A percentile compares a stretch with the other conserved stretches of the same genome.
phyloP scores from a whole-genome alignment of 2,329 filamentous ascomycete genomes.

The Colletotrichum sp. region DNA sequence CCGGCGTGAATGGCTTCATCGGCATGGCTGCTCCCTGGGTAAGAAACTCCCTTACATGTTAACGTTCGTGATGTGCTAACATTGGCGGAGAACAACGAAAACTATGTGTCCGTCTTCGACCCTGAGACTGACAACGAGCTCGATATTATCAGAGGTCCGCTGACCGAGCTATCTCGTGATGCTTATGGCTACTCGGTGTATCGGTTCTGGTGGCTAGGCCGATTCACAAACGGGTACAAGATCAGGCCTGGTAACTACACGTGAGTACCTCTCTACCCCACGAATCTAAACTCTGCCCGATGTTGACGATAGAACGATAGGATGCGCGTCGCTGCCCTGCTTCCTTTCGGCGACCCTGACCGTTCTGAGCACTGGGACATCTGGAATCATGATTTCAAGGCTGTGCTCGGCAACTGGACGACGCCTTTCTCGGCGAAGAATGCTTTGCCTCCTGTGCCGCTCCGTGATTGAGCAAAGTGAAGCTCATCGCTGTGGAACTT shows the following conservation, averaged over 20 bases:
- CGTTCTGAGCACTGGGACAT: conserved; percentile 13
- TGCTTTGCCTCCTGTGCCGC: background rate
- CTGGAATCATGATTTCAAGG: background rate
- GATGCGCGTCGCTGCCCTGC: conserved; percentile 15
- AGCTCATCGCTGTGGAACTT: fast-evolving
- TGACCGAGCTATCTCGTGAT: background rate
- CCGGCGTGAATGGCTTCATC: conserved; percentile 42
- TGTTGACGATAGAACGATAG: background rate
- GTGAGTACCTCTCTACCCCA: background rate
- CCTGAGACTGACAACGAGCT: conserved; percentile 3
- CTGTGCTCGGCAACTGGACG: background rate
- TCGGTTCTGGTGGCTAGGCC: conserved; percentile 12
- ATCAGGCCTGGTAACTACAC: conserved; percentile 17
- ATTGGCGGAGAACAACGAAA: background rate
- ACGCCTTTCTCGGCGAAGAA: background rate
- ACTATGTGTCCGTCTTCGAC: background rate
- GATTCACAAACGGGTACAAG: background rate
- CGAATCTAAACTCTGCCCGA: fast-evolving
- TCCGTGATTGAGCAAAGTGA: background rate
- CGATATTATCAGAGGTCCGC: conserved; percentile 1
- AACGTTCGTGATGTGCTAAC: background rate
- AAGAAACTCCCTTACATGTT: background rate
- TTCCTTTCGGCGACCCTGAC: conserved; percentile 10
- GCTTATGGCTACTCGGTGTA: background rate
- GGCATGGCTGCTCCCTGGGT: conserved; percentile 29